Evolutionary conservation across 345 rosid genomes (phyloP).

Genomic region (Eucalyptus camaldulensis): DNA sequence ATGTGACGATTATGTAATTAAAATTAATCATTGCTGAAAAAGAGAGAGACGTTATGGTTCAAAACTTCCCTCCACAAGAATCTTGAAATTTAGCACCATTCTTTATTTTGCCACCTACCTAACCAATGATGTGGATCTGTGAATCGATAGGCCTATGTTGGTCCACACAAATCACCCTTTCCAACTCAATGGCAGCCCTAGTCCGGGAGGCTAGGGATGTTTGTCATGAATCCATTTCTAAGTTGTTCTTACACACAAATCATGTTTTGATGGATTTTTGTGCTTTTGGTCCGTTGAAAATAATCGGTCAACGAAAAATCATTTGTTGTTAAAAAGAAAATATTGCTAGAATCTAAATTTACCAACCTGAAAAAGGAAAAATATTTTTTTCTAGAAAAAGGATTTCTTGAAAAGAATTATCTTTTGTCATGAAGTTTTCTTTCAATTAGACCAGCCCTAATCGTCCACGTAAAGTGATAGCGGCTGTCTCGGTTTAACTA

Average conservation of each 20-base stretch:
- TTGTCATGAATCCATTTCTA: not conserved
- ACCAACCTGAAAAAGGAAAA: not conserved
- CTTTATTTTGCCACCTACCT: not conserved
- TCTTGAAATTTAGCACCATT: not conserved
- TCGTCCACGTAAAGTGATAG: not conserved
- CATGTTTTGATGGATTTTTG: not conserved
- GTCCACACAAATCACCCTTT: not conserved
- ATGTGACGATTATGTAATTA: not conserved
- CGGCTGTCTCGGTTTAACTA: not conserved
- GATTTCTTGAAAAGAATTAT: not conserved
- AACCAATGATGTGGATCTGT: not conserved
- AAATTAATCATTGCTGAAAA: not conserved
- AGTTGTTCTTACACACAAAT: not conserved
- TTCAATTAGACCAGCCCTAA: not conserved
- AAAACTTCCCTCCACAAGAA: not conserved
- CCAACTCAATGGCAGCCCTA: not conserved
- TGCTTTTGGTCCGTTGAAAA: not conserved
- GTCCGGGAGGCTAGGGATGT: not conserved
- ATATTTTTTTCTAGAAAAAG: not conserved
- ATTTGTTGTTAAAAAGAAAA: fast-evolving
- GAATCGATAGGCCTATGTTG: not conserved
- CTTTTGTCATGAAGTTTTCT: not conserved
- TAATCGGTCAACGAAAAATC: not conserved
- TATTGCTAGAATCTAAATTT: not conserved
- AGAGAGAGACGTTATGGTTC: not conserved